phyloP scores from a whole-genome alignment of 208 protist species.

The Wallacemonas rigidus region DNA sequence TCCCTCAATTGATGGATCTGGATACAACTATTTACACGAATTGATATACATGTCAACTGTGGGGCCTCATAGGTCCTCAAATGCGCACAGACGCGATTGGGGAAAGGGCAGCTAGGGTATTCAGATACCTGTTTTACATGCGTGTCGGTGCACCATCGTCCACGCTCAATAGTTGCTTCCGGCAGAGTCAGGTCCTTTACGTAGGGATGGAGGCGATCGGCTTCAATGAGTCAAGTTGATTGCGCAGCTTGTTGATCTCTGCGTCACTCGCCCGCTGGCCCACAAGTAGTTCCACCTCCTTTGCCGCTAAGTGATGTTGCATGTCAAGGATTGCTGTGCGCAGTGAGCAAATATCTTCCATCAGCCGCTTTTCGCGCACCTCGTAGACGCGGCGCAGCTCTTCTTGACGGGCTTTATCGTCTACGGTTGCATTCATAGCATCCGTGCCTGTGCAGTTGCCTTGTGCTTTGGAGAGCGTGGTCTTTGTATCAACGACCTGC shows the following conservation, averaged over 20 bases:
- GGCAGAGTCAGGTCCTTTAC: not conserved
- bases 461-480: slow-evolving; percentile 4
- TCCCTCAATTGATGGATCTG: too few relatives aligned
- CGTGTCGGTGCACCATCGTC: too few relatives aligned
- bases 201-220: not conserved
- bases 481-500: slow-evolving; percentile 70
- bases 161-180: too few relatives aligned
- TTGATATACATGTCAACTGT: too few relatives aligned
- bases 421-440: not conserved
- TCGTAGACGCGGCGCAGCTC: slow-evolving; percentile 35
- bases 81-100: too few relatives aligned
- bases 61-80: too few relatives aligned
- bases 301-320: slow-evolving; percentile 38
- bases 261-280: slow-evolving; percentile 43
- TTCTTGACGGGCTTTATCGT: slow-evolving; percentile 11
- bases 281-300: slow-evolving; percentile 50
- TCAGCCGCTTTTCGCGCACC: slow-evolving; percentile 40
- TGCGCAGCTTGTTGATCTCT: slow-evolving; percentile 73
- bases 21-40: too few relatives aligned
- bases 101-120: too few relatives aligned
- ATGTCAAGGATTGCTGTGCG: slow-evolving; percentile 58
- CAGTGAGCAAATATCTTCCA: slow-evolving; percentile 73
- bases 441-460: not conserved
- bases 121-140: too few relatives aligned
- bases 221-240: slow-evolving; percentile 48